A percentile compares a stretch with the other conserved stretches of the same genome.
phyloP scores from a whole-genome alignment of 768 basidiomycete species.

The Trametes punicea region DNA sequence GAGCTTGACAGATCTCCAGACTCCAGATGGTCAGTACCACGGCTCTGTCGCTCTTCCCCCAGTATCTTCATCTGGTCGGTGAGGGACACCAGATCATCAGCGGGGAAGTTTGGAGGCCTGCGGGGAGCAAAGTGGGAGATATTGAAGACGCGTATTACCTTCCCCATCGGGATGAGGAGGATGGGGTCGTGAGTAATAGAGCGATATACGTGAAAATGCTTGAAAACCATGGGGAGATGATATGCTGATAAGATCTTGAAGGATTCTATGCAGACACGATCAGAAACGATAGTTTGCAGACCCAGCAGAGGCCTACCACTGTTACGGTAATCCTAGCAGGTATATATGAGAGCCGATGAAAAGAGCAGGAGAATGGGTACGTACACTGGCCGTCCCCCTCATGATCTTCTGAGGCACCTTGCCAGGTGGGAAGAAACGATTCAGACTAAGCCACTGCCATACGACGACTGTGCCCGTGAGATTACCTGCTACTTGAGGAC shows the following conservation, averaged over 20 bases:
- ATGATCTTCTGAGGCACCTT: slow-evolving; percentile 36
- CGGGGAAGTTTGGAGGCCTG: slow-evolving; percentile 40
- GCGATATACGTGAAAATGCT: slow-evolving; percentile 41
- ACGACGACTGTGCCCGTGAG: slow-evolving; percentile 44
- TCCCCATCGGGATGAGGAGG: slow-evolving; percentile 42
- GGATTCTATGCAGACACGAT: slow-evolving; percentile 45
- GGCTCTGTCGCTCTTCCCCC: background rate
- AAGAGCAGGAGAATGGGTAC: slow-evolving; percentile 23
- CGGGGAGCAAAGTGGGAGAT: slow-evolving; percentile 45
- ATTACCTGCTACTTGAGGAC: background rate
- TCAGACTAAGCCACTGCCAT: slow-evolving; percentile 67
- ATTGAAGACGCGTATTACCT: slow-evolving; percentile 43
- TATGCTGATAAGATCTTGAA: slow-evolving; percentile 58
- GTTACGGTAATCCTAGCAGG: slow-evolving; percentile 82
- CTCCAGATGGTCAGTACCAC: background rate
- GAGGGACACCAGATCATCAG: slow-evolving; percentile 23
- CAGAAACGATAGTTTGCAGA: background rate
- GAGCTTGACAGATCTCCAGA: background rate
- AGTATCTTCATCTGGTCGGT: slow-evolving; percentile 9
- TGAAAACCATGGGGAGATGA: slow-evolving; percentile 39
- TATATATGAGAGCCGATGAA: background rate
- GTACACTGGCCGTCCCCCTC: slow-evolving; percentile 60
- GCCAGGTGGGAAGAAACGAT: slow-evolving; percentile 59
- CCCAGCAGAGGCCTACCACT: slow-evolving; percentile 48
- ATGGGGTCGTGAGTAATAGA: slow-evolving; percentile 51